phyloP scores from a whole-genome alignment of 176 grass and related monocot species.

The Aegilops umbellulata region DNA sequence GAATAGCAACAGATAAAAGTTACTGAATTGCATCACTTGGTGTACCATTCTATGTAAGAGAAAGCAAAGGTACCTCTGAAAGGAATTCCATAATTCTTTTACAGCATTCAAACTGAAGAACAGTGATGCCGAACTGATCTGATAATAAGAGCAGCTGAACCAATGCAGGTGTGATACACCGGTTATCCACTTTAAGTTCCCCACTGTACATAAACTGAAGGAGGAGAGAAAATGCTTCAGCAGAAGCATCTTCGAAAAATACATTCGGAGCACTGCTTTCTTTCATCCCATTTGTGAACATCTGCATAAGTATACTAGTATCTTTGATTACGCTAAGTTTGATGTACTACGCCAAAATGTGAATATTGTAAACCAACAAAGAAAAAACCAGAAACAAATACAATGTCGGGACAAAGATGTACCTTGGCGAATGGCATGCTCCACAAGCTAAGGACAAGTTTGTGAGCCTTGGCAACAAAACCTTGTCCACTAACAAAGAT shows the following conservation, averaged over 20 bases:
- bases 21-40: background rate
- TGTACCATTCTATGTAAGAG: conserved; percentile 17
- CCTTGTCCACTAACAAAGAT: conserved; percentile 67
- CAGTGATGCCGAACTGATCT: conserved; percentile 73
- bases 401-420: background rate
- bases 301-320: conserved; percentile 45
- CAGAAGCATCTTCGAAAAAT: conserved; percentile 61
- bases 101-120: conserved; percentile 88
- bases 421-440: conserved; percentile 81
- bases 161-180: conserved; percentile 46
- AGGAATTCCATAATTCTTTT: conserved; percentile 75
- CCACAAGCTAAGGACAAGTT: conserved; percentile 85
- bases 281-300: conserved; percentile 98
- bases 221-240: conserved; percentile 70
- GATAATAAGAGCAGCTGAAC: conserved; percentile 71
- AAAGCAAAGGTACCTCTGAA: conserved; percentile 67
- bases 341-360: conserved; percentile 7
- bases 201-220: conserved; percentile 86
- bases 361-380: background rate
- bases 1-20: conserved; percentile 34
- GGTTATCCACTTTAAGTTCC: conserved; percentile 50
- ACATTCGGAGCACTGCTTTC: conserved; percentile 72
- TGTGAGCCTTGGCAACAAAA: conserved; percentile 63
- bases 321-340: conserved; percentile 12
- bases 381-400: background rate